phyloP scores from a whole-genome alignment of 2,329 filamentous ascomycete species.

The Alternaria sp. region DNA sequence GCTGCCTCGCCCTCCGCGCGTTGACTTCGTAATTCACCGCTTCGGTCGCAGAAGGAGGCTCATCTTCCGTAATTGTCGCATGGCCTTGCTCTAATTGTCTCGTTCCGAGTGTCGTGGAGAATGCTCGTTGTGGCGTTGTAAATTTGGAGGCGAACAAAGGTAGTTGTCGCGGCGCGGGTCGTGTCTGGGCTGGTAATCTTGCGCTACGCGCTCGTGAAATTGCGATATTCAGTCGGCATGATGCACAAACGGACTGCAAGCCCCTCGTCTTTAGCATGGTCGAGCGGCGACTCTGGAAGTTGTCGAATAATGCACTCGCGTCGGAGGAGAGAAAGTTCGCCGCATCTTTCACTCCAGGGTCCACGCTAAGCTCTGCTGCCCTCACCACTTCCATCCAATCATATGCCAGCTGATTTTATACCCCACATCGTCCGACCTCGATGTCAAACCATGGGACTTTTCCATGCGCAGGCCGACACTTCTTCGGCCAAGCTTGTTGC shows the following conservation, averaged over 20 bases:
- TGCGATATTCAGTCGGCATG: constrained; percentile 45
- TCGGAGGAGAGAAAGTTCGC: constrained; percentile 41
- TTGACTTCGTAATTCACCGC: constrained; percentile 64
- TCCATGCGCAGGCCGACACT: not conserved
- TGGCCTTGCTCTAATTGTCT: constrained; percentile 24
- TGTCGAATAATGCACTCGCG: constrained; percentile 9
- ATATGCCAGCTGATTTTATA: constrained; percentile 15
- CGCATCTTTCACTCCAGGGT: constrained; percentile 33
- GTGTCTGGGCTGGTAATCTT: constrained; percentile 28
- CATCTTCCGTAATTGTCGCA: not conserved
- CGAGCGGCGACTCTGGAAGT: constrained; percentile 11
- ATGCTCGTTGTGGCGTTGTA: constrained; percentile 31
- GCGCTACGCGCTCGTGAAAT: constrained; percentile 38
- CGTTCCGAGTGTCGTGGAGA: constrained; percentile 30
- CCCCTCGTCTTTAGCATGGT: constrained; percentile 45
- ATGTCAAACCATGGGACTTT: not conserved
- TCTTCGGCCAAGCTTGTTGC: not conserved
- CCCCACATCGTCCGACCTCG: not conserved
- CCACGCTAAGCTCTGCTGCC: constrained; percentile 30
- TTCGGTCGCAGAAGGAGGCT: constrained; percentile 26
- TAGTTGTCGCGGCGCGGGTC: constrained; percentile 19
- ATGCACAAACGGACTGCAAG: constrained; percentile 42
- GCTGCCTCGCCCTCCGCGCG: constrained; percentile 75
- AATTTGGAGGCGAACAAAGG: constrained; percentile 21
- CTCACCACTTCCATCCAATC: constrained; percentile 29